A percentile compares a stretch with the other conserved stretches of the same genome.
Evolutionary conservation across 441 rosid genomes (phyloP).

Genomic region (Pelargonium australe): DNA sequence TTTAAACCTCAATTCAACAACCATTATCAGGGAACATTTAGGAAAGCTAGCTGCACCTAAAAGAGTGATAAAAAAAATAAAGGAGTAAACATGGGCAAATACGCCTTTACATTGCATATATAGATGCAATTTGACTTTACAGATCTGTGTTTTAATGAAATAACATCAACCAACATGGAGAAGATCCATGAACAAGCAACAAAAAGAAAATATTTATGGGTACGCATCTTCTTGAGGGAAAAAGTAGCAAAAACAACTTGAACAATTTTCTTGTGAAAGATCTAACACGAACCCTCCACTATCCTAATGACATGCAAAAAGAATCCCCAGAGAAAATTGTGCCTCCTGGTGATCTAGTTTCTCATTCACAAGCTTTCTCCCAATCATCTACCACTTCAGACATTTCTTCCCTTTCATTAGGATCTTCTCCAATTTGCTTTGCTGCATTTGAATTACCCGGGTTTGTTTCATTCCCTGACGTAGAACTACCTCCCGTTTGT

Average conservation of each 20-base stretch:
- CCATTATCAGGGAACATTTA: too few relatives aligned
- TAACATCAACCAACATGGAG: neutral
- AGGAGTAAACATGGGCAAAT: neutral
- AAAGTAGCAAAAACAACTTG: slow-evolving; percentile 4
- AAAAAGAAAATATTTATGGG: neutral
- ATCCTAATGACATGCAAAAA: neutral
- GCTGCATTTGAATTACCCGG: slow-evolving; percentile 23
- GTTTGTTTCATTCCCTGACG: slow-evolving; percentile 22
- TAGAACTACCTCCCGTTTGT: slow-evolving; percentile 20
- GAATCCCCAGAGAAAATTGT: neutral
- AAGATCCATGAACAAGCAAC: slow-evolving; percentile 1
- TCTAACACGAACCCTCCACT: slow-evolving; percentile 7
- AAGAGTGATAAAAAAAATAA: neutral
- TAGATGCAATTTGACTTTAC: neutral
- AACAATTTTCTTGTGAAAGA: neutral
- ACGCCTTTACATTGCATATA: neutral
- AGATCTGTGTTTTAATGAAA: neutral
- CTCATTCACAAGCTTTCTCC: slow-evolving; percentile 76
- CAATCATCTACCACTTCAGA: slow-evolving; percentile 80
- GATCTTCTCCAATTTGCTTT: slow-evolving; percentile 28
- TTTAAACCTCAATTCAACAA: too few relatives aligned
- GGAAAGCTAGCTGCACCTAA: too few relatives aligned
- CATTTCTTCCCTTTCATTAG: slow-evolving; percentile 36
- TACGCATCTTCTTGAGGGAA: neutral
- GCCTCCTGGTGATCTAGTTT: neutral